Evolutionary conservation across 768 basidiomycete species (phyloP).

Genomic region (Russula emetica): DNA sequence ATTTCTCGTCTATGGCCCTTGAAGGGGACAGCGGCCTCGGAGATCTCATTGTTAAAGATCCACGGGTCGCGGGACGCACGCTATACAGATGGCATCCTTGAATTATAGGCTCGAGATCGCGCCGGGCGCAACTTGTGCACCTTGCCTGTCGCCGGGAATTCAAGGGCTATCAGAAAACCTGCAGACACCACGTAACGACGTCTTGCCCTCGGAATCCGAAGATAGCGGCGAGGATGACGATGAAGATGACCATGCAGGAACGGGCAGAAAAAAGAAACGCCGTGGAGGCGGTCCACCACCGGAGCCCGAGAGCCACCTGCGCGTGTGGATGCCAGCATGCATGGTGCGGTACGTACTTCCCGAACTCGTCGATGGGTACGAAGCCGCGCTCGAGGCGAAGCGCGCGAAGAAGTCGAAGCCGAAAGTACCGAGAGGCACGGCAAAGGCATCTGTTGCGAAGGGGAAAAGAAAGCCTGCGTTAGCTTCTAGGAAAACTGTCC

Average conservation of each 20-base stretch:
- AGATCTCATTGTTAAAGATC: conserved; percentile 58
- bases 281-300: conserved; percentile 42
- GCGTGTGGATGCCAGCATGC: conserved; percentile 80
- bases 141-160: conserved; percentile 64
- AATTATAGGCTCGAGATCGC: conserved; percentile 79
- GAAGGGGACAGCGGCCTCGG: conserved; percentile 37
- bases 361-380: conserved; percentile 56
- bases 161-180: conserved; percentile 51
- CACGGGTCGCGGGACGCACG: conserved; percentile 60
- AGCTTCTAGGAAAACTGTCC: background rate
- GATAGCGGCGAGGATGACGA: conserved; percentile 45
- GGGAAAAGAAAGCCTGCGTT: conserved; percentile 4
- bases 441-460: background rate
- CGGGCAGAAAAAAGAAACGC: conserved; percentile 37
- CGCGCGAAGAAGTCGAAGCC: conserved; percentile 13
- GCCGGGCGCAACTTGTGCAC: conserved; percentile 59
- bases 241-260: conserved; percentile 39
- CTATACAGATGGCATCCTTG: conserved; percentile 67
- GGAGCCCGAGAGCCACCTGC: conserved; percentile 52
- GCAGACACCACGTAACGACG: conserved; percentile 29
- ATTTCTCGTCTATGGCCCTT: conserved; percentile 48
- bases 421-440: conserved; percentile 1
- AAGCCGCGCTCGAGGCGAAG: conserved; percentile 40
- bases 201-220: conserved; percentile 41
- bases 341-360: conserved; percentile 70